These are phyloP conservation scores for Veloboletus limbatus DNA, from an alignment of 1,284 basidiomycete species.

Conservation along the genomic window DNA sequence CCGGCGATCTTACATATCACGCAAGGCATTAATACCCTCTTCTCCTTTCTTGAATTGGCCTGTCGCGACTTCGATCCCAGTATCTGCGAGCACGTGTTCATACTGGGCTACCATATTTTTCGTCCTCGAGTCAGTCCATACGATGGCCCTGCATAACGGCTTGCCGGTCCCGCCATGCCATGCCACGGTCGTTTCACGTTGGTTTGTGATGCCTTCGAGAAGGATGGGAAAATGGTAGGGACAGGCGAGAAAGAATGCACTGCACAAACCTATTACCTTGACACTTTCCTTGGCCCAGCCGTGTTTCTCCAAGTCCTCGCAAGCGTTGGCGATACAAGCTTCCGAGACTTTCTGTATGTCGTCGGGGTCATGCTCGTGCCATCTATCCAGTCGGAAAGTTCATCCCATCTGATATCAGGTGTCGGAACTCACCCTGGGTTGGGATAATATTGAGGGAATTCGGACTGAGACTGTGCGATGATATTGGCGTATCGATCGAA, in stretches of 20 bases:
- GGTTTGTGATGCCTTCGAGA: conserved; percentile 86
- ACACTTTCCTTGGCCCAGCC: conserved; percentile 80
- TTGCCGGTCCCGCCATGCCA: conserved; percentile 92
- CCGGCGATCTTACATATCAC: conserved; percentile 55
- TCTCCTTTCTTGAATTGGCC: conserved; percentile 68
- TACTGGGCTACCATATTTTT: conserved; percentile 79
- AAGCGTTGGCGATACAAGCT: conserved; percentile 73
- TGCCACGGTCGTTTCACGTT: conserved; percentile 93
- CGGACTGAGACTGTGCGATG: conserved; percentile 82
- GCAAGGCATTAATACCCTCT: conserved; percentile 65
- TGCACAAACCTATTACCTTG: conserved; percentile 82
- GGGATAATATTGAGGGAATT: conserved; percentile 91
- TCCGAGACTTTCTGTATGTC: conserved; percentile 83
- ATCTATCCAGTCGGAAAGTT: conserved; percentile 44
- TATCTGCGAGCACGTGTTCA: conserved; percentile 67
- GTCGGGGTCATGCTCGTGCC: conserved; percentile 93
- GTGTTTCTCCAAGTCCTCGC: conserved; percentile 68
- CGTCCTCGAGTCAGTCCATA: conserved; percentile 95
- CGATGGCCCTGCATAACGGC: conserved; percentile 86
- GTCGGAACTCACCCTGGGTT: conserved; percentile 66
- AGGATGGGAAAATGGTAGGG: not conserved
- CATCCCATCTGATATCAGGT: not conserved
- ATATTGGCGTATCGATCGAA: conserved; percentile 91
- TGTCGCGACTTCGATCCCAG: conserved; percentile 73
- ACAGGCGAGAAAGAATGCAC: conserved; percentile 11